Evolutionary conservation across 257 asterid species (phyloP), one percentile per base, ranked within the genome.

Genomic region (Penstemon eatonii): DNA sequence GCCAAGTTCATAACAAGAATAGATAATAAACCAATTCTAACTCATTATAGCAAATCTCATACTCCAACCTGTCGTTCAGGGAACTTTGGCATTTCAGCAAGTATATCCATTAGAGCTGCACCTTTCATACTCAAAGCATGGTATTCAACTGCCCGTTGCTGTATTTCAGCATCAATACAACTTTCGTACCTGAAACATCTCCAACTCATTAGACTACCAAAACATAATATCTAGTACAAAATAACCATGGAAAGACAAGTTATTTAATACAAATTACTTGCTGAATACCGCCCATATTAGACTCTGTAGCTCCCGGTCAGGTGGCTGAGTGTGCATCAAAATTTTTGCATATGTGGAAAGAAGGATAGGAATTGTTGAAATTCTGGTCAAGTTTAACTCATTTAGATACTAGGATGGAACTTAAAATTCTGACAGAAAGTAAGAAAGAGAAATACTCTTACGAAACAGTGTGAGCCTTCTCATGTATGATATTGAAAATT

Each of bases 31-130:
- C 36, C 25, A 58, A 65, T 38, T 25, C 53, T 13, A 65, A 64
- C 62, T 68, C 72, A 43, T 56, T 51, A 60, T 43, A 43, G 72
- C 36, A 68, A 69, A 76, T 71, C 49, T 54, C 38, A 19, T 65
- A 67, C 33, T 45, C 69, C 53, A 68, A 89, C 98, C 96, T 92
- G 98, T 56, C 98, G 85, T 77, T 92, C 98, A 33, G 98, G 96
- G 73, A 92, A 89, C 83, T 92, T 89, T 3, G 96, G 98, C 98
- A 92, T 92, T 86, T 92, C 96, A 75, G 98, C 94, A 74, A 92
- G 84, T 79, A 92, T 80, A 76, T 86, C 96, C 96, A 82, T 80
- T 59, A 89, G 80, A 70, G 87, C 84, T 63, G 91, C 96, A 68
- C 96, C 96, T 85, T 89, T 92, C 85, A 78, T 79, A 85, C 98